Base-by-base conservation (phyloP, 805 yeast species). In the Kuraishia borneana region DNA sequence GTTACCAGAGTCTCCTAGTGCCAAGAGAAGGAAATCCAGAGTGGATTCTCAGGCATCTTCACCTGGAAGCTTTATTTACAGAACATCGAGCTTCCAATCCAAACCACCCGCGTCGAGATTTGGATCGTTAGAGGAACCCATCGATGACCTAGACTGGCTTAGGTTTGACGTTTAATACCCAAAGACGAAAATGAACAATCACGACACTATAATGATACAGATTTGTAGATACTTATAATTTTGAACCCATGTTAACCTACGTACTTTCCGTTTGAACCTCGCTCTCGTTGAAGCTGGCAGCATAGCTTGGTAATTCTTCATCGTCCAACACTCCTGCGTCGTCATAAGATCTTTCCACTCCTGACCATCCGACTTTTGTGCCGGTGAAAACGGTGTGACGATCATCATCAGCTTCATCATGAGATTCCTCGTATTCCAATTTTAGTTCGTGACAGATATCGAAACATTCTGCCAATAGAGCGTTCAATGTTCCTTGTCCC, bases 401-500 rank as follows among this genome's bases (percentile, higher is more conserved):
- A 13, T 43, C 51, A 7, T 44, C 42, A 26, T 43, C 47, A 13
- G 44, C 44, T 26, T 47, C 43, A 21, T 54, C 60, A 30, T 70
- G 74, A 40, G 63, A 64, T 40, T 79, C 88, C 46, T 82, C 87
- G 34, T 82, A 70, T 50, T 87, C 95, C 23, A 83, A 77, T 51
- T 85, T 82, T 54, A 92, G 65, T 60, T 92, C 98, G 51, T 89
- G 92, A 31, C 83, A 68, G 38, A 89, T 80, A 54, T 92, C 98
- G 53, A 85, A 92, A 55, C 97, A 89, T 53, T 88, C 96, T 3
- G 95, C 92, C 33, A 89, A 63, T 37, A 89, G 60, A 1, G 95
- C 95, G 54, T 77, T 87, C 42, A 92, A 64, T n/a, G 94, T 76
- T 5, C 96, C 98, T 58, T 92, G 99, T 9, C 99, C 99, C 53